Evolutionary conservation across 805 yeast genomes (phyloP), one percentile per base, ranked within the genome.

Genomic region (Wickerhamomyces chambardii): DNA sequence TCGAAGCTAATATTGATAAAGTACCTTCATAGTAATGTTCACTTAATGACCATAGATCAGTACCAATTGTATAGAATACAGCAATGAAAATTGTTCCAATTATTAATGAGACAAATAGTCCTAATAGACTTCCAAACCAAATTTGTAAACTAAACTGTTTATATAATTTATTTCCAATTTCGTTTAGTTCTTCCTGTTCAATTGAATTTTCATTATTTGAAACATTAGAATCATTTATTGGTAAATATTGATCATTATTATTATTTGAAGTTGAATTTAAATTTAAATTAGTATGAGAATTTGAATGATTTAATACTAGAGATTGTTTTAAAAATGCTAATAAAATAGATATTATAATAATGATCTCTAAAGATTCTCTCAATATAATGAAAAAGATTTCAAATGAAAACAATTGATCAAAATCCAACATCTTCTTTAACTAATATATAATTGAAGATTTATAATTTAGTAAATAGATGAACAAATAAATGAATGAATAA

Each of bases 11-110:
- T 12, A 89, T 66, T 46, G 90, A 81, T 51, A 87, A 76, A 1
- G 78, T 59, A 7, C 95, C 95, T 53, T 87, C 97, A 84, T 95
- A 87, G 35, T 84, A 66, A 48, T 92, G 75, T 54, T 87, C 97
- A 29, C 95, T 81, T 40, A 76, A 62, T 8, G 89, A 73, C 96
- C 96, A 87, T 36, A 84, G 61, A 58, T 87, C 94, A 18, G 78
- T 75, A 14, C 95, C 95, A 22, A 89, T 60, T 31, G 77, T 52
- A 49, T 86, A 85, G 56, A 87, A 87, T 5, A 78, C 64, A 10
- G 68, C 58, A 24, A 87, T 75, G 51, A 87, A 82, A 0, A 73
- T 55, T 4, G 78, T 73, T 4, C 97, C 97, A 25, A 87, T 70
- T 5, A 81, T 38, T 38, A 83, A 52, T 50, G 96, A 86, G 2